Percentiles rank a stretch among this genome's conserved stretches.
Evolutionary conservation across 1,139 yeast species (phyloP).

Genomic region (Scheffersomyces titani): DNA sequence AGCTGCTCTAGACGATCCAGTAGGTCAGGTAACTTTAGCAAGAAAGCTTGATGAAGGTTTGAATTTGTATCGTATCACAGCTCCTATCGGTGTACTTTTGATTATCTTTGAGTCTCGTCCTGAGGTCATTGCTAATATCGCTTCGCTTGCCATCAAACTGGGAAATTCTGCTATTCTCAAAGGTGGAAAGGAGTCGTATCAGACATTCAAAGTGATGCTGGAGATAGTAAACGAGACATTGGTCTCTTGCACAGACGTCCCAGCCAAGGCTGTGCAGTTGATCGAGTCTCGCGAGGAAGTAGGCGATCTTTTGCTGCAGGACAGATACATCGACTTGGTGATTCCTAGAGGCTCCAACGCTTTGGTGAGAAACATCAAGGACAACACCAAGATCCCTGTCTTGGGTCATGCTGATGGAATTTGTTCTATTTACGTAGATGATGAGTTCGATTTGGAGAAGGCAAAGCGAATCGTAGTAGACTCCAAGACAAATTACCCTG

Average conservation of each 20-base stretch:
- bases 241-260: slow-evolving; percentile 61
- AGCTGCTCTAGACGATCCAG: slow-evolving; percentile 84
- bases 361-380: slow-evolving; percentile 81
- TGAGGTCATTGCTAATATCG: slow-evolving; percentile 96
- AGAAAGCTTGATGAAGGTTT: slow-evolving; percentile 85
- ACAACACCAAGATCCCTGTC: slow-evolving; percentile 90
- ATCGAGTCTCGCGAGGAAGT: slow-evolving; percentile 90
- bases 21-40: slow-evolving; percentile 82
- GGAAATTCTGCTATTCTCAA: slow-evolving; percentile 95
- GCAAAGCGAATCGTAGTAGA: slow-evolving; percentile 78
- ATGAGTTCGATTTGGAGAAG: slow-evolving; percentile 71
- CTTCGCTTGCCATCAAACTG: slow-evolving; percentile 92
- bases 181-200: slow-evolving; percentile 92
- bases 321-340: slow-evolving; percentile 87
- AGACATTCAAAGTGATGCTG: slow-evolving; percentile 85
- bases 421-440: slow-evolving; percentile 83
- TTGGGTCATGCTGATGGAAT: slow-evolving; percentile 99
- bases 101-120: slow-evolving; percentile 97
- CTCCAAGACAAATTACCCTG: slow-evolving; percentile 94
- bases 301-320: slow-evolving; percentile 79
- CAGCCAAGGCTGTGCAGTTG: slow-evolving; percentile 78
- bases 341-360: slow-evolving; percentile 97
- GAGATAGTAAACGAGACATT: slow-evolving; percentile 66
- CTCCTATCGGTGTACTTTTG: slow-evolving; percentile 92
- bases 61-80: slow-evolving; percentile 76